Base-by-base conservation (phyloP, 306 rosid species). In the Cucumis hystrix region DNA sequence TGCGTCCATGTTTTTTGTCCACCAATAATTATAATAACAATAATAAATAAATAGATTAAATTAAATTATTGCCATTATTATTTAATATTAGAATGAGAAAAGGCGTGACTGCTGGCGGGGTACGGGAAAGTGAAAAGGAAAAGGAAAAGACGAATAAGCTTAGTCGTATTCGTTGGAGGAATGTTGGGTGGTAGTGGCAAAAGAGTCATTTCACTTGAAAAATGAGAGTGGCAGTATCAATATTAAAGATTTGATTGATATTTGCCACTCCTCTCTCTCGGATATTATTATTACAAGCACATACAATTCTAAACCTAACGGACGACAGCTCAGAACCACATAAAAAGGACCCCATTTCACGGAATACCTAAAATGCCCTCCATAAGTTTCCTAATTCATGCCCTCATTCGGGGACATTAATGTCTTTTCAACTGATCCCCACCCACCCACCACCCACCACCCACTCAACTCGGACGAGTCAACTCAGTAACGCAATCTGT, bases 381-480 rank as follows among this genome's bases (percentile, higher is more conserved):
- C 6, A 49, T 7, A 1, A 51, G 7, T 70, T 17, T 23, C 23
- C 10, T 1, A 69, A 11, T 45, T 23, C 6, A 45, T 7, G 5
- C 10, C 0, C 12, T 6, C 5, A 0, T 13, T 20, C 30, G 6
- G 18, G 75, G 75, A 23, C 39, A 69, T 6, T 12, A 5, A 3
- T 3, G 75, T 69, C 75, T 21, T 45, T 69, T 18, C 74, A n/a
- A 39, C 74, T n/a, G 41, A 12, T 7, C 37, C 68, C 41, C 35
- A 28, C 68, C 41, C 41, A 62, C 41, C 65, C 65, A 0, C 56
- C 73, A 40, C 45, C 43, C 70, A 64, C 70, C 20, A 15, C 12
- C 11, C 8, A 69, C 56, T 69, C 75, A 20, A 57, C 72, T 79
- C 64, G 25, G 76, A 75, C 81, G 80, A 64, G 83, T 61, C 69